Evolutionary conservation across 768 basidiomycete genomes (phyloP).

Genomic region (Suillus subluteus): DNA sequence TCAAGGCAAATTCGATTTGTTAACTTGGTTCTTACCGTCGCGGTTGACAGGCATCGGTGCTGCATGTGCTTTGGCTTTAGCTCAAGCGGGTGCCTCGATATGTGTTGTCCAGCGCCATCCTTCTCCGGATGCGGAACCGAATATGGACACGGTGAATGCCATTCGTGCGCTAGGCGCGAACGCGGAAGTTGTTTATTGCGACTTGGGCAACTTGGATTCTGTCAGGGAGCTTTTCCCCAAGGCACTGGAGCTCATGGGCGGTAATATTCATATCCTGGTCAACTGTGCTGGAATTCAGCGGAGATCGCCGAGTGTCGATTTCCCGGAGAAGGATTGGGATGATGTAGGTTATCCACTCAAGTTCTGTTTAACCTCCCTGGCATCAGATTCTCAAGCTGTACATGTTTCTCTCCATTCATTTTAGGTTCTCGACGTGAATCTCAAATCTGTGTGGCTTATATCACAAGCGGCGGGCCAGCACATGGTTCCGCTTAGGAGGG

Average conservation of each 20-base stretch:
- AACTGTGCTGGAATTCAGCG: slow-evolving; percentile 72
- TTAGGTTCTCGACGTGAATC: slow-evolving; percentile 84
- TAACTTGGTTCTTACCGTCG: not conserved
- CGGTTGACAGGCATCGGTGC: slow-evolving; percentile 52
- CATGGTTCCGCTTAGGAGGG: slow-evolving; percentile 75
- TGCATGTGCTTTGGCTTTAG: slow-evolving; percentile 56
- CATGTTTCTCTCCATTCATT: slow-evolving; percentile 14
- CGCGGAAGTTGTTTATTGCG: slow-evolving; percentile 54
- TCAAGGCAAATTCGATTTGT: slow-evolving; percentile 13
- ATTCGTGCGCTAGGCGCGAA: slow-evolving; percentile 40
- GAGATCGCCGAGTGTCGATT: slow-evolving; percentile 62
- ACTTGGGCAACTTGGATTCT: slow-evolving; percentile 52
- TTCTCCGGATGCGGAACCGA: slow-evolving; percentile 37
- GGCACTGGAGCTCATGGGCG: slow-evolving; percentile 53
- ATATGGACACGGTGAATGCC: slow-evolving; percentile 38
- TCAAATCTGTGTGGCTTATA: slow-evolving; percentile 86
- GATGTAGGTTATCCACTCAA: slow-evolving; percentile 54
- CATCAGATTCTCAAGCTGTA: slow-evolving; percentile 16
- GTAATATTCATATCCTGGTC: slow-evolving; percentile 63
- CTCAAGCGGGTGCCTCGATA: slow-evolving; percentile 56
- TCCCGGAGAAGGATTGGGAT: slow-evolving; percentile 71
- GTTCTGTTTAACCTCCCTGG: slow-evolving; percentile 18
- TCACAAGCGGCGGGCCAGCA: slow-evolving; percentile 86
- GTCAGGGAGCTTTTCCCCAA: slow-evolving; percentile 53
- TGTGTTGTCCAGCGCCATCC: slow-evolving; percentile 51